Evolutionary conservation across 2,329 filamentous ascomycete species (phyloP).

Genomic region (Xylaria polymorpha): DNA sequence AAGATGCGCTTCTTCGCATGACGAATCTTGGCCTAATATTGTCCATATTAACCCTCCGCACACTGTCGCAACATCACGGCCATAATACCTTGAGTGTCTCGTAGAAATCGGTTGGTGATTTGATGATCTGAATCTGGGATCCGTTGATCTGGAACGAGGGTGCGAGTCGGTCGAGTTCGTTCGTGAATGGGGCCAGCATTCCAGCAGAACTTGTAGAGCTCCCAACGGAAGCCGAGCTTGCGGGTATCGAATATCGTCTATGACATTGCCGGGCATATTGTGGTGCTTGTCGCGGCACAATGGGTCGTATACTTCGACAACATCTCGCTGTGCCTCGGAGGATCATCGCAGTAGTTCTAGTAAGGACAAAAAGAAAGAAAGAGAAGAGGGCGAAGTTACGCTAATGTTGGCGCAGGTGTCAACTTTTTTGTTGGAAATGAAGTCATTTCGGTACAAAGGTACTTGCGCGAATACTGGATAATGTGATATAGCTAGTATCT

Average conservation of each 20-base stretch:
- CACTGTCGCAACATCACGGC: constrained; percentile 17
- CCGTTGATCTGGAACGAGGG: constrained; percentile 90
- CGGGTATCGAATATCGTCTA: constrained; percentile 57
- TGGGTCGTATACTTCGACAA: constrained; percentile 46
- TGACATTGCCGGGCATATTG: constrained; percentile 51
- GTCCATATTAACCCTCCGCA: constrained; percentile 4
- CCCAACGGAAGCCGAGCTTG: constrained; percentile 44
- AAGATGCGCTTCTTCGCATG: constrained; percentile 84
- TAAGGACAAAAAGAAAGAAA: background rate
- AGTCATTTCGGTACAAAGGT: constrained; percentile 4
- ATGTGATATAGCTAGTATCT: background rate
- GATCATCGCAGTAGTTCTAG: constrained; percentile 43
- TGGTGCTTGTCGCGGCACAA: constrained; percentile 36
- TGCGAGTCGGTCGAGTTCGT: constrained; percentile 86
- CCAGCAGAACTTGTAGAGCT: constrained; percentile 51
- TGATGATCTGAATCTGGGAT: constrained; percentile 81
- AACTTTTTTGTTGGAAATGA: background rate
- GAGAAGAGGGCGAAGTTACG: background rate
- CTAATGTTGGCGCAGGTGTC: background rate
- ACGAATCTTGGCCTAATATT: constrained; percentile 77
- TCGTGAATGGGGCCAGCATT: constrained; percentile 65
- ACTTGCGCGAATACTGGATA: background rate
- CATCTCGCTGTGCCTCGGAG: constrained; percentile 45
- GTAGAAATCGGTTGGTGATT: constrained; percentile 90
- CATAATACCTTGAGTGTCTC: constrained; percentile 80